Conservation (phyloP, 2,329 filamentous ascomycete genomes). For the Phialophora tarda region DNA sequence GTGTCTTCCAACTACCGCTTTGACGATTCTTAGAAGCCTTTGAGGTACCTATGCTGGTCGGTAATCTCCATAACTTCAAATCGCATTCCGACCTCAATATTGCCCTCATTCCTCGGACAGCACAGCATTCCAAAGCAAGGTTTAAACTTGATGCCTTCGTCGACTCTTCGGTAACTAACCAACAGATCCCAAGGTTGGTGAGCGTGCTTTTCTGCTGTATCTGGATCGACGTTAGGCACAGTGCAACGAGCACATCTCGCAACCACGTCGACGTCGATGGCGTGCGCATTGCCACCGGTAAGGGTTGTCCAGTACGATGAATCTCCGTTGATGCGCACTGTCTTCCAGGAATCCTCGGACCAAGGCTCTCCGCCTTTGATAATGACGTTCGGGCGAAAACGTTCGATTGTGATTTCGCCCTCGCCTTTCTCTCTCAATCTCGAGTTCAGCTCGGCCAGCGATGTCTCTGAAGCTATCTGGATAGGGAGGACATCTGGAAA, state of each 20-base stretch:
- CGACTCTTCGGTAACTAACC: conserved; percentile 65
- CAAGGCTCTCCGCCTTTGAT: conserved; percentile 61
- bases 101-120: conserved; percentile 61
- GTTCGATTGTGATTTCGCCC: conserved; percentile 62
- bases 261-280: conserved; percentile 61
- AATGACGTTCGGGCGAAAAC: conserved; percentile 69
- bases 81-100: conserved; percentile 62
- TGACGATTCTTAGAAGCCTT: conserved; percentile 42
- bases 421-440: conserved; percentile 53
- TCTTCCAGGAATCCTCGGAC: conserved; percentile 69
- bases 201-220: conserved; percentile 64
- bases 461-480: conserved; percentile 61
- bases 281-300: conserved; percentile 19
- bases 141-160: conserved; percentile 66
- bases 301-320: conserved; percentile 28
- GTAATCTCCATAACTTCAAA: conserved; percentile 65
- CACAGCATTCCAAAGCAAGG: conserved; percentile 72
- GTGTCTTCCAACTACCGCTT: neutral
- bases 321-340: conserved; percentile 54
- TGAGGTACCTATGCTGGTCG: conserved; percentile 60
- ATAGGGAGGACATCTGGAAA: conserved; percentile 67
- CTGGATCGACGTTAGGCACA: conserved; percentile 68
- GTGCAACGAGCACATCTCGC: conserved; percentile 66
- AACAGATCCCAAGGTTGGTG: conserved; percentile 67
- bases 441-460: conserved; percentile 63